Base-by-base conservation (phyloP, 2,329 filamentous ascomycete genomes). In the Xylaria sp. region DNA sequence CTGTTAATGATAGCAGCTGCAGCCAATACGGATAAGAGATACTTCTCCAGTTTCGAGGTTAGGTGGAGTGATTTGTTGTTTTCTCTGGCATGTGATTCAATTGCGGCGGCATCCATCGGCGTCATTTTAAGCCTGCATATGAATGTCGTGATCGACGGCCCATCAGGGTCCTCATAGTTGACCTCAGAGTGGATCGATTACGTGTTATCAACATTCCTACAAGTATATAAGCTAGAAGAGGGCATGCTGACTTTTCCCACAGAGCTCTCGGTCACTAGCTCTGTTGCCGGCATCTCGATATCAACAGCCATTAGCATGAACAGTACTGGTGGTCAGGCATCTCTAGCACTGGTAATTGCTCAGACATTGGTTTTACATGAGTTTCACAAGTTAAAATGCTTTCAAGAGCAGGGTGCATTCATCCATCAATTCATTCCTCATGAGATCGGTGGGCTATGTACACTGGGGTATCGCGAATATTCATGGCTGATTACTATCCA, bases 351-450 rank as follows among this genome's bases (percentile, higher is more conserved):
- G 3, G 42, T 20, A 9, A 20, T n/a, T n/a, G n/a, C n/a, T n/a
- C n/a, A n/a, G n/a, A n/a, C n/a, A n/a, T n/a, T n/a, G n/a, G n/a
- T n/a, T n/a, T n/a, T n/a, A 53, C 13, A n/a, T 13, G 3, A 36
- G 28, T 2, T 54, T 67, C 60, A 64, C 40, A 61, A 31, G 4
- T 20, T 6, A 13, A 48, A 13, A 17, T 42, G 33, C 15, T 42
- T 20, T 33, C 54, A 38, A 66, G 23, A 20, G 10, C 48, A 40
- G n/a, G 36, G 20, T 59, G 44, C 54, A 67, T 61, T 60, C 57
- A 67, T 63, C 64, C 59, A 56, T 65, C 56, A 63, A 2, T 57
- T 66, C 66, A 59, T 66, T 66, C 17, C 49, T 71, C 63, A 54
- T 71, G 5, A 69, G 31, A 57, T 61, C 59, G 46, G 26, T 48